Evolutionary conservation across 768 basidiomycete species (phyloP).

Genomic region (Naematelia encephala): DNA sequence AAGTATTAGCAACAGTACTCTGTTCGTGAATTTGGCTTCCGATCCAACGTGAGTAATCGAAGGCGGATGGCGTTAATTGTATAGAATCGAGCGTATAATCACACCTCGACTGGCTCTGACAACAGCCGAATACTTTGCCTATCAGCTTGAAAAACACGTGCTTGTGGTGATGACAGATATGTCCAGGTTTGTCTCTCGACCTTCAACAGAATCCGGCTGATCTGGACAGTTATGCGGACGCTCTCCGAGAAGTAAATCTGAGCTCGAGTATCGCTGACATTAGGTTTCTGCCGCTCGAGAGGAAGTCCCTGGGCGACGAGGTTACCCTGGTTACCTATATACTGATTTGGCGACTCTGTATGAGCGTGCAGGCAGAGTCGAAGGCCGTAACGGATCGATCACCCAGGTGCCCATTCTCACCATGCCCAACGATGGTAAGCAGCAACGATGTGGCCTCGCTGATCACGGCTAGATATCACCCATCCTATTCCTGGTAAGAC

Average conservation of each 20-base stretch:
- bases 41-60: slow-evolving; percentile 69
- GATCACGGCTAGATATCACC: slow-evolving; percentile 75
- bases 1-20: slow-evolving; percentile 90
- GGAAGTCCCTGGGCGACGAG: slow-evolving; percentile 98
- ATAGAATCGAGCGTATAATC: slow-evolving; percentile 92
- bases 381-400: slow-evolving; percentile 97
- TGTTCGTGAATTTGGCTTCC: slow-evolving; percentile 98
- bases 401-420: slow-evolving; percentile 99
- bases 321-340: slow-evolving; percentile 74
- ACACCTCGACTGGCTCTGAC: slow-evolving; percentile 96
- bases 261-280: neutral
- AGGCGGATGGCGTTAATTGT: neutral
- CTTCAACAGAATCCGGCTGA: slow-evolving; percentile 60
- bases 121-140: slow-evolving; percentile 98
- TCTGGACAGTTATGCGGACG: slow-evolving; percentile 37
- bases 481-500: slow-evolving; percentile 77
- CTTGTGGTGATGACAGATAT: slow-evolving; percentile 98
- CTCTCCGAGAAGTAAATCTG: slow-evolving; percentile 58
- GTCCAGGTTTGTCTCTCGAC: slow-evolving; percentile 48
- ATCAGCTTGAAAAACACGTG: slow-evolving; percentile 99
- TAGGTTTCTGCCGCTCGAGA: slow-evolving; percentile 83
- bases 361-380: slow-evolving; percentile 96
- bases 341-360: slow-evolving; percentile 99
- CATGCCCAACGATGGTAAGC: slow-evolving; percentile 97
- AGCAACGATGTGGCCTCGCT: slow-evolving; percentile 1